Evolutionary conservation across 139 green algal genomes (phyloP).

Genomic region (Penium margaritaceum): DNA sequence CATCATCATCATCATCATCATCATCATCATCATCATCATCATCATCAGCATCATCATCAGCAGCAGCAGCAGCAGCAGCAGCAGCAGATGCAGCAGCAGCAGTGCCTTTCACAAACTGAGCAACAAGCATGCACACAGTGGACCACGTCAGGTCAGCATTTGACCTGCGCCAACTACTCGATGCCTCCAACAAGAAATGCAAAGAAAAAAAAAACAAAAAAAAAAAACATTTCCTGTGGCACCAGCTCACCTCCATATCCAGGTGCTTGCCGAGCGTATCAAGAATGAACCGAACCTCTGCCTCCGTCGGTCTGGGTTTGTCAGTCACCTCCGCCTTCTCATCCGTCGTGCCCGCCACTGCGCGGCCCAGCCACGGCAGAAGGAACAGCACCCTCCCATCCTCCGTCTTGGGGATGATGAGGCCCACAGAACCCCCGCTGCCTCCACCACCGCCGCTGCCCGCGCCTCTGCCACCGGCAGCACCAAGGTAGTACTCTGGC

Average conservation of each 20-base stretch:
- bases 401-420: conserved; percentile 96
- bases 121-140: not conserved
- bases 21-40: not conserved
- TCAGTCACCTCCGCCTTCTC: conserved; percentile 57
- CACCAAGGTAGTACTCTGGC: conserved; percentile 77
- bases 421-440: conserved; percentile 56
- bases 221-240: no score
- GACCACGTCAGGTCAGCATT: not conserved
- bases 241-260: conserved; percentile 69
- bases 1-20: no score
- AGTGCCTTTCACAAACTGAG: not conserved
- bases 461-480: not conserved
- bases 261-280: conserved; percentile 78
- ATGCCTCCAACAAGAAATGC: not conserved
- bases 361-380: conserved; percentile 66
- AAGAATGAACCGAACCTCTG: conserved; percentile 93
- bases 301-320: conserved; percentile 60
- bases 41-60: no score
- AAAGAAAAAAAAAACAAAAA: not conserved
- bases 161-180: not conserved
- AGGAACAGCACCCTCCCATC: conserved; percentile 95
- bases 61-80: no score
- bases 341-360: conserved; percentile 91
- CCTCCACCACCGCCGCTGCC: conserved; percentile 17
- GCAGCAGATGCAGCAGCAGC: no score